Base-by-base conservation (phyloP, 768 basidiomycete species). In the Podaxis sp. region DNA sequence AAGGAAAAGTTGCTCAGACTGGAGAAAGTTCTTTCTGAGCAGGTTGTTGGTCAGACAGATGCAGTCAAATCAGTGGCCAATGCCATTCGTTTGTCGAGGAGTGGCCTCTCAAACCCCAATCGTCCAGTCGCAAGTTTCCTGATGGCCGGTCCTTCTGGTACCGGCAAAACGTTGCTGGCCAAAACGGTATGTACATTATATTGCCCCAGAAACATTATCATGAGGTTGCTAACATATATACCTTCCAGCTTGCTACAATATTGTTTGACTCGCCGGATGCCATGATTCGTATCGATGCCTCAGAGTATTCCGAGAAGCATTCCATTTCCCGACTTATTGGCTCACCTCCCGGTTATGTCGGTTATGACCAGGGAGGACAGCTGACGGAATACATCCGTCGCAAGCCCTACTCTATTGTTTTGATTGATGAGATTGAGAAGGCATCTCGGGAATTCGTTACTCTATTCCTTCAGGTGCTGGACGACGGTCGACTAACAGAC, bases 21-120 rank as follows among this genome's bases (percentile, higher is more conserved):
- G 89, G 96, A 99, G 76, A 90, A 89, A 72, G 83, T 90, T 38
- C 79, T 99, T 44, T 78, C 85, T 24, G 76, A 82, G 58, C 86
- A 84, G 40, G 93, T 98, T 20, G 88, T 98, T 50, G 95, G 96
- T 0, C 96, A 99, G 73, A 85, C 85, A 0, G 91, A 95, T 66
- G 96, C 95, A 4, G 90, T 97, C 66, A 91, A 88, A 69, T 89
- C 96, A 4, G 94, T 98, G 37, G 90, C 95, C 10, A 95, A 96
- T 71, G 96, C 96, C 2, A 91, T 99, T 67, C 86, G 96, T 51
- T 76, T 99, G 48, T 96, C 94, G 26, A 85, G 96, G 55, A 94
- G 93, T 68, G 96, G 96, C n/a, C 79, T 99, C n/a, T 83, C 91
- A 48, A 93, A 96, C 71, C 85, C 91, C 36, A 82, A 89, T 51